Evolutionary conservation across 768 basidiomycete species (phyloP).

Genomic region (Brasilioporus rufonigricans): DNA sequence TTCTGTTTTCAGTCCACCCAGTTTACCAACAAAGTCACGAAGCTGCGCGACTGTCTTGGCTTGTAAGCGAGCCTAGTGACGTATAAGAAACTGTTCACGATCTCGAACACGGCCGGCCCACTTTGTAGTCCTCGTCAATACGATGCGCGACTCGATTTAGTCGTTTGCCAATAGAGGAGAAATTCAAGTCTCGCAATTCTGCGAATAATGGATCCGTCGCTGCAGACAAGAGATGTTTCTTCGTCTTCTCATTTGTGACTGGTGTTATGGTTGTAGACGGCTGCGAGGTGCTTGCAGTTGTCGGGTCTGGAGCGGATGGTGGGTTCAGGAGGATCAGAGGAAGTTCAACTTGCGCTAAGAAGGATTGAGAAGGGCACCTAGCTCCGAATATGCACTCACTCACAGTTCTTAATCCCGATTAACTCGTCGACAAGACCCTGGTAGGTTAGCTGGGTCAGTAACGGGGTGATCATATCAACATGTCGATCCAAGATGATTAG

Average conservation of each 20-base stretch:
- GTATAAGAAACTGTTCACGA: constrained; percentile 3
- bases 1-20: constrained; percentile 89
- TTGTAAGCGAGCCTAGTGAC: constrained; percentile 68
- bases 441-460: constrained; percentile 94
- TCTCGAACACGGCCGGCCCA: constrained; percentile 23
- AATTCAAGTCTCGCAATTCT: constrained; percentile 89
- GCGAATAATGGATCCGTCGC: constrained; percentile 75
- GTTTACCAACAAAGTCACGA: constrained; percentile 91
- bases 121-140: constrained; percentile 92
- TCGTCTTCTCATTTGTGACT: constrained; percentile 76
- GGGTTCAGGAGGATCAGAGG: constrained; percentile 67
- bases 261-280: constrained; percentile 44
- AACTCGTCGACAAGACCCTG: constrained; percentile 95
- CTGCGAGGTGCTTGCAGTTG: constrained; percentile 41
- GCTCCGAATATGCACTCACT: constrained; percentile 23
- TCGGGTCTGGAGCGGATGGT: constrained; percentile 43
- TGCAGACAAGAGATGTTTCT: constrained; percentile 84
- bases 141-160: constrained; percentile 80
- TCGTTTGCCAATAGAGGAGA: constrained; percentile 80
- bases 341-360: constrained; percentile 74
- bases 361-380: background rate
- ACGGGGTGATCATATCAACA: constrained; percentile 92
- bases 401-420: constrained; percentile 86
- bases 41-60: constrained; percentile 90
- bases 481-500: constrained; percentile 88